A percentile compares a stretch with the other conserved stretches of the same genome.
phyloP scores from a whole-genome alignment of 2,329 filamentous ascomycete species.

The Diaporthe australafricana region DNA sequence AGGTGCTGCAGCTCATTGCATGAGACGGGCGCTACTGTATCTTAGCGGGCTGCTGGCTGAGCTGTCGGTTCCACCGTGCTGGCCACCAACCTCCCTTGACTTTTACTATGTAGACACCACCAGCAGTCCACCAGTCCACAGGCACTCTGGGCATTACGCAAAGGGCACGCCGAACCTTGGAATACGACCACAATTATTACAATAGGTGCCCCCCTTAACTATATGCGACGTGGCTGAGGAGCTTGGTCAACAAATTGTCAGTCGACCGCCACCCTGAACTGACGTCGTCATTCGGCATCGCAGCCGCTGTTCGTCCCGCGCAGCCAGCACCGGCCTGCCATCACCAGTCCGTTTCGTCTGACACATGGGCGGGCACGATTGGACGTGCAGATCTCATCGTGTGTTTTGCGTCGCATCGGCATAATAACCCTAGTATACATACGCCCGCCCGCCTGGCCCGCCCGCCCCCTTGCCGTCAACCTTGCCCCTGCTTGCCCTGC shows the following conservation, averaged over 20 bases:
- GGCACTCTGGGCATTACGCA: conserved; percentile 2
- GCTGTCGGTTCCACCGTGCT: conserved; percentile 21
- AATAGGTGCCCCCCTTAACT: neutral
- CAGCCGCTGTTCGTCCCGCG: neutral
- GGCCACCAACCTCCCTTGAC: conserved; percentile 4
- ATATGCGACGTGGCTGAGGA: conserved; percentile 13
- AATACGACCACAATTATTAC: conserved; percentile 12
- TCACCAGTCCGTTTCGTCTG: conserved; percentile 20
- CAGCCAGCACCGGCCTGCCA: neutral
- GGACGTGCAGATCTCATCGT: conserved; percentile 14
- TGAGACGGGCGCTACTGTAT: conserved; percentile 19
- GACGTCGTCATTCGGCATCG: conserved; percentile 12
- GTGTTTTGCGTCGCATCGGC: conserved; percentile 29
- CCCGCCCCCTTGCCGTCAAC: conserved; percentile 10
- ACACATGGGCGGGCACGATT: conserved; percentile 24
- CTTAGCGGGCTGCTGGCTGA: conserved; percentile 17
- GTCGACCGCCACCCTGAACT: conserved; percentile 19
- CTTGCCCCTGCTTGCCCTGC: conserved; percentile 5
- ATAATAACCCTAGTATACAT: conserved; percentile 25
- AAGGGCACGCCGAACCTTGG: conserved; percentile 1
- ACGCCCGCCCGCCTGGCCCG: neutral
- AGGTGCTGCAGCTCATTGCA: conserved; percentile 6
- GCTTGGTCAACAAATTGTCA: conserved; percentile 11
- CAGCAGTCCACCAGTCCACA: neutral
- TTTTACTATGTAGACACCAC: conserved; percentile 12